phyloP scores from a whole-genome alignment of 768 basidiomycete species.

The Pleurotus eryngii region DNA sequence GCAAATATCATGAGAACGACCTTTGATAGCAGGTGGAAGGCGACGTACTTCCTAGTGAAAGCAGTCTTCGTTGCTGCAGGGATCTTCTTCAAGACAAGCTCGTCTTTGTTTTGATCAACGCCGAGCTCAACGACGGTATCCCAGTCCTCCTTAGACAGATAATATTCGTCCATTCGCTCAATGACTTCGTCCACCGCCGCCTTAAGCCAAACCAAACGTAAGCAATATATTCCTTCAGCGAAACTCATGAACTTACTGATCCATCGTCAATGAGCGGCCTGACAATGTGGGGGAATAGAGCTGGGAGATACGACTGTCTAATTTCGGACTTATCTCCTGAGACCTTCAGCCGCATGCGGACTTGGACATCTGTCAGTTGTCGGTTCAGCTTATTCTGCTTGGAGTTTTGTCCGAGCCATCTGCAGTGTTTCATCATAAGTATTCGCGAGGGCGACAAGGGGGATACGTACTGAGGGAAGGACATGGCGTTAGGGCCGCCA shows the following conservation, averaged over 20 bases:
- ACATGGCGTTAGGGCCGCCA: slow-evolving; percentile 61
- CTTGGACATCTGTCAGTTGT: slow-evolving; percentile 86
- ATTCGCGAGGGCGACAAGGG: slow-evolving; percentile 2
- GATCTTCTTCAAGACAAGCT: slow-evolving; percentile 79
- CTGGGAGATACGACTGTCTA: slow-evolving; percentile 86
- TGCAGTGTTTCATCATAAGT: slow-evolving; percentile 25
- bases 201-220: slow-evolving; percentile 33
- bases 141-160: slow-evolving; percentile 92
- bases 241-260: slow-evolving; percentile 48
- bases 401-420: slow-evolving; percentile 98
- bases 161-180: slow-evolving; percentile 90
- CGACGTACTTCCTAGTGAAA: slow-evolving; percentile 77
- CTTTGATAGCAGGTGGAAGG: too few relatives aligned
- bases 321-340: slow-evolving; percentile 91
- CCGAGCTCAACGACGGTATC: slow-evolving; percentile 94
- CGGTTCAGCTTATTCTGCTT: slow-evolving; percentile 81
- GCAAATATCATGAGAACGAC: background rate
- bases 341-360: slow-evolving; percentile 91
- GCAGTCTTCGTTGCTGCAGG: slow-evolving; percentile 74
- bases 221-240: slow-evolving; percentile 2
- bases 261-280: slow-evolving; percentile 74
- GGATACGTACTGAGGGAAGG: slow-evolving; percentile 77
- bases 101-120: slow-evolving; percentile 75
- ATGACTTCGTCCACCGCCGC: slow-evolving; percentile 81
- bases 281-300: slow-evolving; percentile 80